Evolutionary conservation across 2,329 filamentous ascomycete genomes (phyloP), one percentile per base, ranked within the genome.

Genomic region (Aspergillus ochraceus): DNA sequence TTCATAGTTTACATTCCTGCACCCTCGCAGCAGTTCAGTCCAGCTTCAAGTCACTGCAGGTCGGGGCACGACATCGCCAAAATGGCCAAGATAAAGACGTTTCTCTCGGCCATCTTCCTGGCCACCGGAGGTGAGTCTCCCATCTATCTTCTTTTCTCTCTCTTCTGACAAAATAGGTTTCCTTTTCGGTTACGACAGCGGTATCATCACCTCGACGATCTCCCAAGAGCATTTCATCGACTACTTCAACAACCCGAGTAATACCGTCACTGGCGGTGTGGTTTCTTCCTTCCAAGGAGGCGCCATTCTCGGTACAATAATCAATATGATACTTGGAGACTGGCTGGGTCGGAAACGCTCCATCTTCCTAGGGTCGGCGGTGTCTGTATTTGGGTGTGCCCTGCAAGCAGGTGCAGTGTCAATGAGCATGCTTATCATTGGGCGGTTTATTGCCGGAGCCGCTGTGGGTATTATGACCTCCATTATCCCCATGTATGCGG

Each of bases 211-310:
- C 19, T 71, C 68, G 8, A 73, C 71, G 0, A 73, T 74, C 36
- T 70, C 59, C 32, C 70, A 73, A 47, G 54, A 65, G 8, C 54
- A 65, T 5, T 74, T 73, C 55, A 64, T 68, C 42, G 58, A 65
- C 36, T 71, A 71, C 49, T 68, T 70, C 36, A 55, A 49, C 51
- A 59, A 64, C n/a, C 65, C 64, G 1, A 65, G 55, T 24, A 60
- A 65, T 24, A 64, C 53, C 22, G 60, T 63, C 2, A 68, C 60
- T 14, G 68, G 76, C 22, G 75, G 73, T 1, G 70, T 77, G 4
- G 76, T 77, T 12, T 74, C 71, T 11, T 68, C 73, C 17, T 78
- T 77, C 57, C 70, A 73, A 39, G 75, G 75, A 3, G 76, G 75
- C 32, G 71, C 72, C 6, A 70, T 73, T 2, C 30, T 45, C 24